phyloP scores from a whole-genome alignment of 192 early-diverging fungal species.

The Phlyctochytrium bullatum region DNA sequence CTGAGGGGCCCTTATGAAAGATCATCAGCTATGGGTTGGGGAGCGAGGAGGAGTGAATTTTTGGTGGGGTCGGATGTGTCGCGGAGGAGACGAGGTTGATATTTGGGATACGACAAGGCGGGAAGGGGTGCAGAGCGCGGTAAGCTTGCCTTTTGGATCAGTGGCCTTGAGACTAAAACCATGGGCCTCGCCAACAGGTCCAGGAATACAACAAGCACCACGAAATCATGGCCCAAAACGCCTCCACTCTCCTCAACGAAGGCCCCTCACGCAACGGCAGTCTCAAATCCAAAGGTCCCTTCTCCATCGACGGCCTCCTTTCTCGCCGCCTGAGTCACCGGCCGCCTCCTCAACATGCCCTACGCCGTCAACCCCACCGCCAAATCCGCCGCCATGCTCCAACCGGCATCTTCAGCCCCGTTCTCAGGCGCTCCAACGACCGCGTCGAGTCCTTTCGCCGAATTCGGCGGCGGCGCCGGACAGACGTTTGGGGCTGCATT shows the following conservation, averaged over 20 bases:
- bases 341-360: too few relatives aligned
- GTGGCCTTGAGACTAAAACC: not conserved
- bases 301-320: too few relatives aligned
- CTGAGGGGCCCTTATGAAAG: constrained; percentile 12
- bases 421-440: too few relatives aligned
- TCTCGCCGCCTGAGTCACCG: too few relatives aligned
- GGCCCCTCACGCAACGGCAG: too few relatives aligned
- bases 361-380: too few relatives aligned
- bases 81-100: constrained; percentile 9
- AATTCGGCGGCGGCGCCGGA: too few relatives aligned
- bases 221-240: not conserved
- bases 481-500: too few relatives aligned
- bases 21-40: constrained; percentile 7
- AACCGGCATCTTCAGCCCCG: too few relatives aligned
- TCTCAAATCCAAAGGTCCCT: too few relatives aligned
- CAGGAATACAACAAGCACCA: not conserved
- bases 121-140: not conserved
- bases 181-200: not conserved
- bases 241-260: not conserved
- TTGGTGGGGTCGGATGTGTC: constrained; percentile 12
- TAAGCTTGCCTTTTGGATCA: not conserved
- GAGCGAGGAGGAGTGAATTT: constrained; percentile 13
- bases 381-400: too few relatives aligned
- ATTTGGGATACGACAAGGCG: not conserved
- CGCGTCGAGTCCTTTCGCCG: too few relatives aligned